These are phyloP conservation scores for Cryptosporidium viatorum DNA, from an alignment of 169 alveolate genomes.

Conservation along the genomic window DNA sequence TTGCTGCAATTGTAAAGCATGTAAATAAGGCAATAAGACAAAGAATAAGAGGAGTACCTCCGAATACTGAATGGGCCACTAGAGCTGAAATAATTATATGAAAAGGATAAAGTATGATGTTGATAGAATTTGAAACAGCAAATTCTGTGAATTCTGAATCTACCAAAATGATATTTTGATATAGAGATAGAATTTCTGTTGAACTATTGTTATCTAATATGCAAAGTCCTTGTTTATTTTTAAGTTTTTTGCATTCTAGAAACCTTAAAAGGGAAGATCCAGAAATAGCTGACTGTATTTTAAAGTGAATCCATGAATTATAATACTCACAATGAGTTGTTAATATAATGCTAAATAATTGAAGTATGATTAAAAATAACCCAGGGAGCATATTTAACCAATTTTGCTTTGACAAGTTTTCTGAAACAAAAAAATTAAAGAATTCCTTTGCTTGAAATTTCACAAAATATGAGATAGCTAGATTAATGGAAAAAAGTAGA, in stretches of 20 bases:
- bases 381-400: constrained; percentile 5
- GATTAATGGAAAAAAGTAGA: constrained; percentile 6
- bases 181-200: constrained; percentile 28
- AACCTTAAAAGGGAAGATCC: constrained; percentile 55
- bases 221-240: constrained; percentile 28
- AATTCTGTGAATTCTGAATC: constrained; percentile 68
- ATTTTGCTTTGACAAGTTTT: neutral
- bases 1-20: constrained; percentile 29
- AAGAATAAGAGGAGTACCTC: constrained; percentile 37
- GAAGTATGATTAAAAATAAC: constrained; percentile 8
- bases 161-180: constrained; percentile 46
- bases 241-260: constrained; percentile 43
- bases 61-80: constrained; percentile 64
- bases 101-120: constrained; percentile 38
- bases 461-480: constrained; percentile 1
- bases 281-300: constrained; percentile 66
- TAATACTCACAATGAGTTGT: constrained; percentile 67
- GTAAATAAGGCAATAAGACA: constrained; percentile 16
- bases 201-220: neutral
- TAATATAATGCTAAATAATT: constrained; percentile 25
- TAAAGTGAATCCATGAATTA: constrained; percentile 41
- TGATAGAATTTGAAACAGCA: constrained; percentile 25
- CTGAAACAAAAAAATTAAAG: constrained; percentile 18
- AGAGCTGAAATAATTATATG: constrained; percentile 32
- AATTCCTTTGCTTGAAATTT: constrained; percentile 12